These are phyloP conservation scores for Lachancea cidri DNA, from an alignment of 805 yeast species.

Conservation along the genomic window DNA sequence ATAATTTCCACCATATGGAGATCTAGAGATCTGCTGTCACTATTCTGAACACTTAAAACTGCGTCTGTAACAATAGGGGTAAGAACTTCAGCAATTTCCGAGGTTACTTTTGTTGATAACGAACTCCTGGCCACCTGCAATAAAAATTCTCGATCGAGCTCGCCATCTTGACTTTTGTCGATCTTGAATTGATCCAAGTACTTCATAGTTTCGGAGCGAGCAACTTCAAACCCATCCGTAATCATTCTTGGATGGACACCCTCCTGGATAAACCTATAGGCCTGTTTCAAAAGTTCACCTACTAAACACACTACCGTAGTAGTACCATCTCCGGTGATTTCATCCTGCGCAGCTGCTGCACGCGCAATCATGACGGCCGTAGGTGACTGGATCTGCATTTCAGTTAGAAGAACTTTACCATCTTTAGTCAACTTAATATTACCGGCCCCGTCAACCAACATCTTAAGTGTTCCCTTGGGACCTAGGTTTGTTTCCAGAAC, in stretches of 20 bases:
- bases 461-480: slow-evolving; percentile 94
- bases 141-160: slow-evolving; percentile 78
- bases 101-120: slow-evolving; percentile 76
- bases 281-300: slow-evolving; percentile 91
- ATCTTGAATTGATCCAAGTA: slow-evolving; percentile 65
- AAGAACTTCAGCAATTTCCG: slow-evolving; percentile 70
- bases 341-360: slow-evolving; percentile 98
- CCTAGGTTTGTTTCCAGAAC: slow-evolving; percentile 90
- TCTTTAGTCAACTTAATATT: slow-evolving; percentile 93
- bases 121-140: slow-evolving; percentile 91
- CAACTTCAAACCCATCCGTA: slow-evolving; percentile 91
- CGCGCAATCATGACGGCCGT: slow-evolving; percentile 90
- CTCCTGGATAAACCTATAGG: slow-evolving; percentile 84
- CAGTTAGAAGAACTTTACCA: slow-evolving; percentile 87
- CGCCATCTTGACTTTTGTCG: slow-evolving; percentile 35
- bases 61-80: slow-evolving; percentile 97
- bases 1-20: slow-evolving; percentile 97
- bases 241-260: slow-evolving; percentile 95
- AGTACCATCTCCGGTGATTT: slow-evolving; percentile 98
- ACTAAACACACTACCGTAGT: slow-evolving; percentile 92
- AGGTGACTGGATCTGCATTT: slow-evolving; percentile 95
- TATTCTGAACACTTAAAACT: slow-evolving; percentile 67
- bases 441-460: slow-evolving; percentile 96
- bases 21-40: slow-evolving; percentile 52
- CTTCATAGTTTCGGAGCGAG: slow-evolving; percentile 68